A percentile compares a stretch with the other conserved stretches of the same genome.
Evolutionary conservation across 768 basidiomycete species (phyloP).

Genomic region (Pleurotus djamor): DNA sequence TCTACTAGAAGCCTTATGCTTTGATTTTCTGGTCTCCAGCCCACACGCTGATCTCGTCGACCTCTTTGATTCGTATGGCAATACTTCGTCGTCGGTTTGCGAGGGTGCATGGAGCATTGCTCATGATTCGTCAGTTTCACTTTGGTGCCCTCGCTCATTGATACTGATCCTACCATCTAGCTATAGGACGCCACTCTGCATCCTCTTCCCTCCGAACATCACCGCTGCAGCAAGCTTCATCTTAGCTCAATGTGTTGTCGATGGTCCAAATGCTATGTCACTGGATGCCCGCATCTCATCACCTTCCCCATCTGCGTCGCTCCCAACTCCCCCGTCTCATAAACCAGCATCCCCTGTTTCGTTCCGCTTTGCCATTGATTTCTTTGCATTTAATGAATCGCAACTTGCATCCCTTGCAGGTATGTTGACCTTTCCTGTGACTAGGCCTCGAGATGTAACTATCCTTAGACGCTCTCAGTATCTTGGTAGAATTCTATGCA

Average conservation of each 20-base stretch:
- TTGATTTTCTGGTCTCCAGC: constrained; percentile 78
- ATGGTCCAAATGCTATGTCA: constrained; percentile 73
- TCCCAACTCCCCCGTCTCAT: constrained; percentile 80
- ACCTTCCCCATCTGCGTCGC: constrained; percentile 68
- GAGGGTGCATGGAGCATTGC: constrained; percentile 86
- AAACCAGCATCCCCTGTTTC: constrained; percentile 72
- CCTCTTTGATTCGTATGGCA: constrained; percentile 57
- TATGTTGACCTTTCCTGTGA: background rate
- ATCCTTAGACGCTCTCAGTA: constrained; percentile 55
- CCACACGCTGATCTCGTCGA: constrained; percentile 78
- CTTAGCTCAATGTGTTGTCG: constrained; percentile 68
- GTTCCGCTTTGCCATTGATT: constrained; percentile 63
- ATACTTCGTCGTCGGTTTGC: constrained; percentile 40
- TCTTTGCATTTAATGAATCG: constrained; percentile 59
- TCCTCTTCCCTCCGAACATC: constrained; percentile 66
- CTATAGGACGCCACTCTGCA: constrained; percentile 76
- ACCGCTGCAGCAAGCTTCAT: constrained; percentile 79
- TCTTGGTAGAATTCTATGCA: constrained; percentile 72
- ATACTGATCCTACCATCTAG: constrained; percentile 32
- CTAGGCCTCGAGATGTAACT: constrained; percentile 6
- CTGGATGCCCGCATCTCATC: constrained; percentile 73
- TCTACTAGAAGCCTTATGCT: constrained; percentile 80
- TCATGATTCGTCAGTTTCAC: constrained; percentile 72
- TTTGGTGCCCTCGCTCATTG: constrained; percentile 6
- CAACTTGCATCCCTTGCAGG: constrained; percentile 64